Conservation (phyloP, 2,329 filamentous ascomycete species). For the Exophiala sideris region DNA sequence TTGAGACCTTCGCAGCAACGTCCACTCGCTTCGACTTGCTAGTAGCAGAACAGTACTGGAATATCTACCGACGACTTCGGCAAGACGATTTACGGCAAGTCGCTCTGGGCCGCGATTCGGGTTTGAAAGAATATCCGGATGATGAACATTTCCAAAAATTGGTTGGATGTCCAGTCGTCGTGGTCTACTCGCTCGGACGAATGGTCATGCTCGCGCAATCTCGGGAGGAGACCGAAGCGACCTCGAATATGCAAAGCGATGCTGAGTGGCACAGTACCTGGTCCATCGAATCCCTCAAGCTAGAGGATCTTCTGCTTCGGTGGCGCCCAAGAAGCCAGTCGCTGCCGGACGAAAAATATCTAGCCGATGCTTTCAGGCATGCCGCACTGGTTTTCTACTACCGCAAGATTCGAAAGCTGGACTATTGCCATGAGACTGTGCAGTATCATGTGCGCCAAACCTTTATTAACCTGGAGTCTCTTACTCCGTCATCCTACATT, state of each 20-base stretch:
- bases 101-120: not conserved
- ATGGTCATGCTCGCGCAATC: not conserved
- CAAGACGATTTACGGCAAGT: not conserved
- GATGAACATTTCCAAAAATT: not conserved
- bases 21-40: not conserved
- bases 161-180: not conserved
- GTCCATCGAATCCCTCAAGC: not conserved
- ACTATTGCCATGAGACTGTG: not conserved
- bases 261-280: not conserved
- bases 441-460: not conserved
- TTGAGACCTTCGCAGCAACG: not conserved
- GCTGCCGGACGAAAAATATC: not conserved
- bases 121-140: not conserved
- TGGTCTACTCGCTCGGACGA: not conserved
- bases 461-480: not conserved
- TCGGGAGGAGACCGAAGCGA: not conserved
- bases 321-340: not conserved
- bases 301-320: not conserved
- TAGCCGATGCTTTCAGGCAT: not conserved
- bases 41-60: not conserved
- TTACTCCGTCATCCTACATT: not conserved
- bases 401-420: not conserved
- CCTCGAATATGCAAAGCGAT: not conserved
- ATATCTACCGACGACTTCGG: not conserved
- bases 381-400: not conserved